phyloP scores from a whole-genome alignment of 148 eudicot genomes.

The Chenopodium formosanum region DNA sequence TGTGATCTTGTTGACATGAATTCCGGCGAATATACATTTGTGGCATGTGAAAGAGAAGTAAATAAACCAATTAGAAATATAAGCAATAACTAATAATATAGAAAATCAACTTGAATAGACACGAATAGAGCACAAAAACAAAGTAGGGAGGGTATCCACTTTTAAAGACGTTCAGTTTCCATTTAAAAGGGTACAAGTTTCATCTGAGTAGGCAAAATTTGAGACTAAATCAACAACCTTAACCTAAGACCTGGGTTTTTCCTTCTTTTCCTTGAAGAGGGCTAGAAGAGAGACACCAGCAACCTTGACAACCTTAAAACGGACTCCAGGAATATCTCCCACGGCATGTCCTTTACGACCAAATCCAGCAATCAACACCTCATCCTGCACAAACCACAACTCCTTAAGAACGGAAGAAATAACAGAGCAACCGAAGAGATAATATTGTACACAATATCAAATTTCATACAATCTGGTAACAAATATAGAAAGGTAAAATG shows the following conservation, averaged over 20 bases:
- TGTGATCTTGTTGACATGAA: too few relatives aligned
- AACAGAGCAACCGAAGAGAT: not conserved
- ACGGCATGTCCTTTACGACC: conserved; percentile 96
- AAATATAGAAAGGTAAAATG: not conserved
- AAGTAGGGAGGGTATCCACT: not conserved
- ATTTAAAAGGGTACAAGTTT: not conserved
- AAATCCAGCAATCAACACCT: conserved; percentile 94
- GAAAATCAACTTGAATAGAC: not conserved
- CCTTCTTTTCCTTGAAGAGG: conserved; percentile 92
- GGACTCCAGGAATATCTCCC: conserved; percentile 98
- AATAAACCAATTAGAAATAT: not conserved
- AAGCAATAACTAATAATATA: not conserved
- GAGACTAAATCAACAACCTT: not conserved
- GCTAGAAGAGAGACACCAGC: conserved; percentile 98
- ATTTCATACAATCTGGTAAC: not conserved
- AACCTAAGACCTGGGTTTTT: conserved; percentile 84
- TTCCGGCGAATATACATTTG: not conserved
- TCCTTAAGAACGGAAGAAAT: not conserved
- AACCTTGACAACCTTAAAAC: conserved; percentile 97
- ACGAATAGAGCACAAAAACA: conserved; percentile 6
- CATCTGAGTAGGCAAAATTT: not conserved
- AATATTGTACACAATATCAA: not conserved
- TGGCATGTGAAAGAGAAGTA: not conserved
- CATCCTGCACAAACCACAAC: conserved; percentile 50
- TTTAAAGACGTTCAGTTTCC: not conserved